A percentile compares a stretch with the other conserved stretches of the same genome.
Evolutionary conservation across 2,329 filamentous ascomycete species (phyloP).

Genomic region (Epicoccum sorghinum): DNA sequence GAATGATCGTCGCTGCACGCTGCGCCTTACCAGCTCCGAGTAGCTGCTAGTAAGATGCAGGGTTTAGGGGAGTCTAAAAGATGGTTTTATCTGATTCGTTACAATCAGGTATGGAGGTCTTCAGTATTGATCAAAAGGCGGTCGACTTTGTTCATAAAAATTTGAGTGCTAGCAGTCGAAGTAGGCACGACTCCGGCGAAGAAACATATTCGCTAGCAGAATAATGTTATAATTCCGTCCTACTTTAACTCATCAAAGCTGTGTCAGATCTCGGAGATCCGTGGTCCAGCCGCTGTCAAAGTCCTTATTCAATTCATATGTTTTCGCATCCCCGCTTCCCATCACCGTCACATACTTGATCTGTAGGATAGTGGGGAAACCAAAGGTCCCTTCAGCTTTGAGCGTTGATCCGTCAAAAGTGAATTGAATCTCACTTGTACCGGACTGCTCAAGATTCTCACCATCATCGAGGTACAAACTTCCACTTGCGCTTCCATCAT

Average conservation of each 20-base stretch:
- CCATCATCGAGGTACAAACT: constrained; percentile 80
- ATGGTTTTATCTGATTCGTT: no score
- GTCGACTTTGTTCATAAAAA: no score
- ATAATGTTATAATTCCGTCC: constrained; percentile 7
- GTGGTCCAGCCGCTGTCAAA: constrained; percentile 30
- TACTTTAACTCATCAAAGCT: constrained; percentile 3
- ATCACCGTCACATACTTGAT: constrained; percentile 34
- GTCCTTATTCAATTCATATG: constrained; percentile 32
- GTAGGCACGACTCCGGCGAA: not conserved
- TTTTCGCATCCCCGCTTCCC: constrained; percentile 21
- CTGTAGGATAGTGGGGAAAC: constrained; percentile 47
- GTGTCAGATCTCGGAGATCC: constrained; percentile 19
- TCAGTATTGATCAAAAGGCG: no score
- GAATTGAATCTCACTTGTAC: constrained; percentile 65
- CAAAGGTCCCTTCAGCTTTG: constrained; percentile 61
- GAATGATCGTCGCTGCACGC: no score
- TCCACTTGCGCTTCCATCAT: constrained; percentile 67
- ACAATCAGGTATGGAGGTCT: no score
- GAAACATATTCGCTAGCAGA: not conserved
- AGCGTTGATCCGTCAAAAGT: constrained; percentile 61
- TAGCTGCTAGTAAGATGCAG: no score
- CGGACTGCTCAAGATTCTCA: constrained; percentile 65
- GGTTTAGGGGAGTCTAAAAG: no score
- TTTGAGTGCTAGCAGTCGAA: not conserved
- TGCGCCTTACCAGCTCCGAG: no score